Conservation (phyloP, 129 eudicot genomes). For the Pulicaria dysenterica region DNA sequence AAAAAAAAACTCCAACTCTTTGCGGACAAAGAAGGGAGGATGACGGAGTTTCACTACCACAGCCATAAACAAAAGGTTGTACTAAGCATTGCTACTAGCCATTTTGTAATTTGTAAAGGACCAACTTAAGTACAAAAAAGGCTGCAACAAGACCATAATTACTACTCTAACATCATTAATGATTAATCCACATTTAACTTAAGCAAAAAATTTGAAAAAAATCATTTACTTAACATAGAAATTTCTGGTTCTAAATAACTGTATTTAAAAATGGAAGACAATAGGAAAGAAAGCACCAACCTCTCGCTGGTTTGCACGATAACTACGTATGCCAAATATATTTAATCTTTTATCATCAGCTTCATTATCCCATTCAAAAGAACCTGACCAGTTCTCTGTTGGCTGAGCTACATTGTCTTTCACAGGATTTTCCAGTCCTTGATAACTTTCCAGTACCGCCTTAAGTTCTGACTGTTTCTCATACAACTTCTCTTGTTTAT, state of each 20-base stretch:
- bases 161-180: no score
- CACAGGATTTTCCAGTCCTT: slow-evolving; percentile 40
- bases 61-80: no score
- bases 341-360: slow-evolving; percentile 85
- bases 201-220: no score
- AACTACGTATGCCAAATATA: slow-evolving; percentile 76
- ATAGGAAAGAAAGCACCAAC: slow-evolving; percentile 37
- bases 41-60: no score
- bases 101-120: no score
- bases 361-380: slow-evolving; percentile 79
- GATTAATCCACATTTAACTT: no score
- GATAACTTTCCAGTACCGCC: slow-evolving; percentile 61
- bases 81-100: no score
- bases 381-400: slow-evolving; percentile 78
- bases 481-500: slow-evolving; percentile 78
- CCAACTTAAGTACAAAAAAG: no score
- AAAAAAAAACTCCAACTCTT: no score
- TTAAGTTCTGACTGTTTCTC: slow-evolving; percentile 86
- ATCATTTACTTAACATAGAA: not conserved
- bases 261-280: not conserved
- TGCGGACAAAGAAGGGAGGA: no score
- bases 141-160: no score
- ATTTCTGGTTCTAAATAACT: not conserved
- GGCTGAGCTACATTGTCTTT: slow-evolving; percentile 48
- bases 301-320: slow-evolving; percentile 97